Evolutionary conservation across 257 asterid genomes (phyloP).

Genomic region (Cordia subcordata): DNA sequence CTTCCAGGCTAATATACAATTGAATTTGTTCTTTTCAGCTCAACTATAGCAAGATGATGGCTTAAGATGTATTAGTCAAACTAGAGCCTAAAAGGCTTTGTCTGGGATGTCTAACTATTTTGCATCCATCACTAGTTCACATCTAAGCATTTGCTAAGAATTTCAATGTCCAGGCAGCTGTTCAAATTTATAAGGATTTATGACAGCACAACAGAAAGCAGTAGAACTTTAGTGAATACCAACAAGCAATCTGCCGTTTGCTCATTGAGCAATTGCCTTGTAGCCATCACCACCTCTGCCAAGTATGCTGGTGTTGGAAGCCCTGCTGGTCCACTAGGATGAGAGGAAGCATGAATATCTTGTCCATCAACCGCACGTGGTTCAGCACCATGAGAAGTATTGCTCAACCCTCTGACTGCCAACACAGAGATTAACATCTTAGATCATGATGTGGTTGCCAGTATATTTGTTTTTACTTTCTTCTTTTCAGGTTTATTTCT

Average conservation of each 20-base stretch:
- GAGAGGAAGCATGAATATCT: conserved; percentile 27
- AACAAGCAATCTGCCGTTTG: conserved; percentile 68
- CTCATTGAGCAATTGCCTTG: conserved; percentile 56
- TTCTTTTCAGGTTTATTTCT: background rate
- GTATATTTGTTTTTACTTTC: background rate
- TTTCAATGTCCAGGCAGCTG: background rate
- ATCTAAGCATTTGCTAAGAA: too few species aligned
- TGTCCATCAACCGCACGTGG: conserved; percentile 35
- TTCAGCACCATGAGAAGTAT: conserved; percentile 36
- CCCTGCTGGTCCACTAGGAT: conserved; percentile 47
- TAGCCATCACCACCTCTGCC: conserved; percentile 61
- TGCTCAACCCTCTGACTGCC: conserved; percentile 46
- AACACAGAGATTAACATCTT: conserved; percentile 17
- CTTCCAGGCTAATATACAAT: too few species aligned
- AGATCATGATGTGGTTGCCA: background rate
- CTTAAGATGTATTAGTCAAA: too few species aligned
- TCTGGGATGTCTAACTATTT: too few species aligned
- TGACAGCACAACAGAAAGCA: background rate
- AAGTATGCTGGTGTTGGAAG: conserved; percentile 81
- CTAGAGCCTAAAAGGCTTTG: too few species aligned
- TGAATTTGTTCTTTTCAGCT: too few species aligned
- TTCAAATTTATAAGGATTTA: background rate
- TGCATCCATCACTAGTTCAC: background rate
- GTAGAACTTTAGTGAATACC: conserved; percentile 43
- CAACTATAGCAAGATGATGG: too few species aligned